Base-by-base conservation (phyloP, 345 rosid genomes). In the Psidium friedrichsthalianum region DNA sequence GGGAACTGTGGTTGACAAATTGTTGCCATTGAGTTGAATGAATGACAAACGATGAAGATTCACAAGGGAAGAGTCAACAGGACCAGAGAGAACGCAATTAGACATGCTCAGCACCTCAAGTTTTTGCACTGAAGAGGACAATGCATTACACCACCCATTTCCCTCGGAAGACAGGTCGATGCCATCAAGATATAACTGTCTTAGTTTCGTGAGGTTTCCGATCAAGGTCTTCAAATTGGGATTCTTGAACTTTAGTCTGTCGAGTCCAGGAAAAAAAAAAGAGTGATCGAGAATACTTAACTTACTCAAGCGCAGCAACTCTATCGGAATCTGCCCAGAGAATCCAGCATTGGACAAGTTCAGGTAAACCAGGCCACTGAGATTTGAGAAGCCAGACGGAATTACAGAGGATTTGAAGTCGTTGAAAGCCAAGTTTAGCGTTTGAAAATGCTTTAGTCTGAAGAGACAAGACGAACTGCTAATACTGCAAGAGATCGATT, bases 321-420 rank as follows among this genome's bases (percentile, higher is more conserved):
- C 84, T 32, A 13, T 3, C 3, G 93, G 93, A 83, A 93, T 74
- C 74, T 91, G 92, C 11, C 91, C 92, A 2, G 13, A 20, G 22
- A 91, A 88, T 40, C 91, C 91, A 55, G 92, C 87, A 80, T 84
- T 87, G 1, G 94, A 93, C 61, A 93, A 55, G 56, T 93, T 93
- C 29, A 92, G 83, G 51, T 88, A 40, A 14, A 10, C 32, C 85
- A 93, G 59, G 49, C 83, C 51, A 18, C 88, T 69, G 10, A 93
- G 89, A 13, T 88, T 88, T 6, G 53, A 88, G 8, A 92, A 86
- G 29, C 74, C 84, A 13, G 85, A 49, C 7, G 93, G 92, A 21
- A 91, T 83, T 10, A 24, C 29, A 86, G 58, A 7, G 11, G 56
- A 56, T 15, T 10, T 84, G 89, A 92, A 86, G 25, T 7, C 44